Evolutionary conservation across 2,329 filamentous ascomycete genomes (phyloP), one percentile per base, ranked within the genome.

Genomic region (Microcyclospora pomicola): DNA sequence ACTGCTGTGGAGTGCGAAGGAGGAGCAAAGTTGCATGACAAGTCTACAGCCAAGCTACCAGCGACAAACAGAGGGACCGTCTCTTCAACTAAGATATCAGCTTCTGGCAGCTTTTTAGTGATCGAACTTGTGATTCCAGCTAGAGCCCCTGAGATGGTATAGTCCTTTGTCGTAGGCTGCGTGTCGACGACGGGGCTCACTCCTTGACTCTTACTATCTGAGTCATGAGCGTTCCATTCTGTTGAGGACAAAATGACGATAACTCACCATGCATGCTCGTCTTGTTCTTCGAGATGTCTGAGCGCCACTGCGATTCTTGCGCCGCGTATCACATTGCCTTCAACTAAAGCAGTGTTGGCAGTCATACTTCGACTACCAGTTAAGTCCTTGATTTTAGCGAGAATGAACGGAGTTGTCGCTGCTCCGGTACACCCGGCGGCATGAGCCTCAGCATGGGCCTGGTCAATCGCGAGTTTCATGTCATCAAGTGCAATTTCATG

Each of bases 21-120:
- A 10, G 72, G 71, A 16, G 64, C 53, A 53, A 80, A 91, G 57
- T 95, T 82, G 65, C 88, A 95, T 47, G 79, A 81, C 28, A 91
- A 67, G 59, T 96, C 88, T 44, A 94, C 69, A 12, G 88, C 88
- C 24, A 96, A 73, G 10, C 85, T 85, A n/a, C 87, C 88, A 36
- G 86, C 83, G 32, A 95, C 84, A 19, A 95, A 64, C n/a, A 95
- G 71, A 47, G 87, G 77, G 36, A 69, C 65, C 4, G 19, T 24
- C 19, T 24, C 19, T 24, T 4, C 19, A 24, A 24, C 19, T 4
- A 7, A 5, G 7, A 7, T 7, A 24, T 24, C 19, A 7, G 19
- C 19, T 24, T 24, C 19, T 24, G 19, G 7, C 19, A 24, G 19
- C 19, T 24, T 24, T 7, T 4, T 24, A 24, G 19, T 24, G 19